phyloP scores from a whole-genome alignment of 257 asterid species.

The Ajuga chamaepitys region DNA sequence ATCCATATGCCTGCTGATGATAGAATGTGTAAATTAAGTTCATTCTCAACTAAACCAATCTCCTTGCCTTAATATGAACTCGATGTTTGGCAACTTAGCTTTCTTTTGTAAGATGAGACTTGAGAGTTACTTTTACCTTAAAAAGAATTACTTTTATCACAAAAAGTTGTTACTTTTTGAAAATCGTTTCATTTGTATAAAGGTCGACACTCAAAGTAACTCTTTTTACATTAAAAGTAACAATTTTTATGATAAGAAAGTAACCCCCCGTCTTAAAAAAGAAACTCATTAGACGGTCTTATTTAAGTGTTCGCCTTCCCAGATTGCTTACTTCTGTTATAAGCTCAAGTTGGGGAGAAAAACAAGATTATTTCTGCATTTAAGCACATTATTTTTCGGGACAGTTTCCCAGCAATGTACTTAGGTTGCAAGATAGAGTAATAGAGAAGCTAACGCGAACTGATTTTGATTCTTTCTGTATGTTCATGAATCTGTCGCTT shows the following conservation, averaged over 20 bases:
- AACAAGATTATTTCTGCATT: neutral
- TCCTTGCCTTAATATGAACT: neutral
- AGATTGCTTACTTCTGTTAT: neutral
- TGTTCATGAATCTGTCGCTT: neutral
- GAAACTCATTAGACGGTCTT: too few species aligned
- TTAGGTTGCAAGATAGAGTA: neutral
- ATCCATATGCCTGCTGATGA: neutral
- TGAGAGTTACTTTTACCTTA: too few species aligned
- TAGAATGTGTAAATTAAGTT: neutral
- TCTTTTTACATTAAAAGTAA: too few species aligned
- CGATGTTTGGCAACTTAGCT: neutral
- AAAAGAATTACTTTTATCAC: too few species aligned
- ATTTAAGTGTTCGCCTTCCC: too few species aligned
- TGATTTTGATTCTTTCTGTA: neutral
- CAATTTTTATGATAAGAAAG: too few species aligned
- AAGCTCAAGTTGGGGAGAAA: neutral
- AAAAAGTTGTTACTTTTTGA: too few species aligned
- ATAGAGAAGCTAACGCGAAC: neutral
- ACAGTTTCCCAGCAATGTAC: neutral
- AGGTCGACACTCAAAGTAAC: too few species aligned
- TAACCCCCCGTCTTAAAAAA: too few species aligned
- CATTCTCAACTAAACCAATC: neutral
- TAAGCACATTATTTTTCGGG: neutral
- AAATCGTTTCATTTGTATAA: too few species aligned
- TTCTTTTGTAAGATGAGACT: neutral